Evolutionary conservation across 495 filamentous ascomycete genomes (phyloP).

Genomic region (Tuber indicum): DNA sequence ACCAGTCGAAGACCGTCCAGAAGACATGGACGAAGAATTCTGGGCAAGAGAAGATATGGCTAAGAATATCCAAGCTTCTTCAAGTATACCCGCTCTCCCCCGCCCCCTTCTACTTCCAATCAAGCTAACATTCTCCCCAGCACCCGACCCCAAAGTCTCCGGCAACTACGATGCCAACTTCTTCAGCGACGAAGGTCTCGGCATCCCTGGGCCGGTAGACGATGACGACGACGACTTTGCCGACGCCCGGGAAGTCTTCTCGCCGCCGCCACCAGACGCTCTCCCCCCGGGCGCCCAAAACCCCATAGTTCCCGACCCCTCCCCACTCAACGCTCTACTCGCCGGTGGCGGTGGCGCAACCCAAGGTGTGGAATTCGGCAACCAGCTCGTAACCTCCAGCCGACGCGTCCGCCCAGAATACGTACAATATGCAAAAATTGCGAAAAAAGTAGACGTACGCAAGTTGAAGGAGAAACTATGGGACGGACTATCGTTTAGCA

Average conservation of each 20-base stretch:
- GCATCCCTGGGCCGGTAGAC: slow-evolving; percentile 59
- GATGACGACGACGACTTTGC: slow-evolving; percentile 80
- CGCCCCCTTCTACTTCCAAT: neutral
- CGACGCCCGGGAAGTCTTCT: slow-evolving; percentile 84
- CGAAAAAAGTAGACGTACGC: slow-evolving; percentile 98
- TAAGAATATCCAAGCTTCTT: slow-evolving; percentile 38
- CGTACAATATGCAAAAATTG: slow-evolving; percentile 88
- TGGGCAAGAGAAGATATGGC: slow-evolving; percentile 74
- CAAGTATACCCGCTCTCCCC: slow-evolving; percentile 6
- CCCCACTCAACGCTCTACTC: neutral
- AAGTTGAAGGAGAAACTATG: slow-evolving; percentile 94
- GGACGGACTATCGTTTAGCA: slow-evolving; percentile 71
- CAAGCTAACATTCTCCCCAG: neutral
- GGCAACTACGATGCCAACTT: slow-evolving; percentile 94
- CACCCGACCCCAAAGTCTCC: slow-evolving; percentile 51
- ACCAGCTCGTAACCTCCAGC: slow-evolving; percentile 84
- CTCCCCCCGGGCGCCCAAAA: slow-evolving; percentile 44
- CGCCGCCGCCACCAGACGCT: slow-evolving; percentile 55
- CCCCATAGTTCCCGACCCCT: slow-evolving; percentile 27
- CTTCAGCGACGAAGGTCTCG: slow-evolving; percentile 88
- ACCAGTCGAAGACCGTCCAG: slow-evolving; percentile 41
- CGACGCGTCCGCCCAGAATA: slow-evolving; percentile 83
- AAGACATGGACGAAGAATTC: slow-evolving; percentile 87
- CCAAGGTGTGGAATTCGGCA: slow-evolving; percentile 67
- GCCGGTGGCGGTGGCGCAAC: neutral